Percentiles rank a stretch among this genome's conserved stretches.
Conservation (phyloP, 495 filamentous ascomycete species). For the Durotheca rogersii region DNA sequence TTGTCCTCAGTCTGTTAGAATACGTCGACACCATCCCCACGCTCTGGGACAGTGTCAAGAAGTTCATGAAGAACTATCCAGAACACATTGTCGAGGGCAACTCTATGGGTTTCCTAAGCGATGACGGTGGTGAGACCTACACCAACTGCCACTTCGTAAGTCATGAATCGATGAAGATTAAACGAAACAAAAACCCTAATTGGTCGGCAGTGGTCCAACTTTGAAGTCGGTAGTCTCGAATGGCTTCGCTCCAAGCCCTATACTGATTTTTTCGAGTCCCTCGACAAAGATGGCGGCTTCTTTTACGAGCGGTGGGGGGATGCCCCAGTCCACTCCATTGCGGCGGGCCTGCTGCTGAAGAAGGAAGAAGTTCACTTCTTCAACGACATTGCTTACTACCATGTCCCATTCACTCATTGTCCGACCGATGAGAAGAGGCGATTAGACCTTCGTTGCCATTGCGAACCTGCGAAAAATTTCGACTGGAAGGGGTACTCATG, state of each 20-base stretch:
- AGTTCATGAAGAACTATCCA: constrained; percentile 84
- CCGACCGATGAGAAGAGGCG: constrained; percentile 81
- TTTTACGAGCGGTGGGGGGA: constrained; percentile 95
- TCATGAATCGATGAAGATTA: constrained; percentile 13
- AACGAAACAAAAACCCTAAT: constrained; percentile 29
- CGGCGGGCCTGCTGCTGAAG: constrained; percentile 76
- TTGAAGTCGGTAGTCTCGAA: constrained; percentile 81
- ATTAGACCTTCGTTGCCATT: constrained; percentile 82
- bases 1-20: constrained; percentile 87
- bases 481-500: constrained; percentile 98
- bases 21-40: constrained; percentile 95
- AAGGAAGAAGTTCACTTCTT: constrained; percentile 98
- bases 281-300: constrained; percentile 84
- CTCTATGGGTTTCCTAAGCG: constrained; percentile 86
- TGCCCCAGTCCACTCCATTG: constrained; percentile 93
- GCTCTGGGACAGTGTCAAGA: constrained; percentile 89
- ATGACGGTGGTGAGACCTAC: constrained; percentile 85
- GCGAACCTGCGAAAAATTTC: constrained; percentile 95
- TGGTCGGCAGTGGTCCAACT: constrained; percentile 76
- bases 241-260: constrained; percentile 82
- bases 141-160: constrained; percentile 96
- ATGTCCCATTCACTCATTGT: constrained; percentile 98
- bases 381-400: constrained; percentile 97
- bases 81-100: constrained; percentile 84
- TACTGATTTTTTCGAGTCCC: constrained; percentile 73